Conservation (phyloP, 2,329 filamentous ascomycete species). For the Xenoacremonium recifei region DNA sequence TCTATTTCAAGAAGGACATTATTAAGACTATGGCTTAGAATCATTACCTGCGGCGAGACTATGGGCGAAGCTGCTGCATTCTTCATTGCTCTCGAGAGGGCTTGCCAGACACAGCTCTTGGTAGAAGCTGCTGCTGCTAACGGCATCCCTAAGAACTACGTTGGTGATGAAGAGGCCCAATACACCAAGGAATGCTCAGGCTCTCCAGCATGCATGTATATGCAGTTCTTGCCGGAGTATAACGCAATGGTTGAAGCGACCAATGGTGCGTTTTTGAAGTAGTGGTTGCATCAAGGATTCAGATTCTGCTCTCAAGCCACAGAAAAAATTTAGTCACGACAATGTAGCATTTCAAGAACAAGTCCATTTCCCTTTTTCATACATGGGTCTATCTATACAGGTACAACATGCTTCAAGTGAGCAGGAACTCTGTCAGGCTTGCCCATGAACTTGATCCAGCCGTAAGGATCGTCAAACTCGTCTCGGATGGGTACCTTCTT, state of each 20-base stretch:
- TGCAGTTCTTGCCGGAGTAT: background rate
- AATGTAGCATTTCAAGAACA: no score
- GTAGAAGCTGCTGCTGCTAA: slow-evolving; percentile 56
- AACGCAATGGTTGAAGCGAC: background rate
- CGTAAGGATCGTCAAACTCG: slow-evolving; percentile 6
- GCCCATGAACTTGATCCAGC: slow-evolving; percentile 13
- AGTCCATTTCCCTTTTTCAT: no score
- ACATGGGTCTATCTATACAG: background rate
- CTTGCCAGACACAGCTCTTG: slow-evolving; percentile 64
- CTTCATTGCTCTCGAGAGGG: slow-evolving; percentile 65
- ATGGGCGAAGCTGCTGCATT: slow-evolving; percentile 71
- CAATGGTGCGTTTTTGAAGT: background rate
- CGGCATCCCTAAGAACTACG: background rate
- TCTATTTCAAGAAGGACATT: background rate
- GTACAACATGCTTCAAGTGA: background rate
- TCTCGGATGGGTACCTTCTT: background rate
- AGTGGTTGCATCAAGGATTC: no score
- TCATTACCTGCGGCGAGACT: slow-evolving; percentile 65
- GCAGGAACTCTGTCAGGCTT: slow-evolving; percentile 1
- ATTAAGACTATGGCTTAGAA: slow-evolving; percentile 31
- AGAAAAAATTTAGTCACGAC: no score
- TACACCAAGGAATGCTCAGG: background rate
- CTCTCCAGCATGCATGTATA: background rate
- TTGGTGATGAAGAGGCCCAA: background rate
- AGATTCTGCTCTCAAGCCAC: no score